Conservation (phyloP, 2,329 filamentous ascomycete species). For the Hypocrella siamensis region DNA sequence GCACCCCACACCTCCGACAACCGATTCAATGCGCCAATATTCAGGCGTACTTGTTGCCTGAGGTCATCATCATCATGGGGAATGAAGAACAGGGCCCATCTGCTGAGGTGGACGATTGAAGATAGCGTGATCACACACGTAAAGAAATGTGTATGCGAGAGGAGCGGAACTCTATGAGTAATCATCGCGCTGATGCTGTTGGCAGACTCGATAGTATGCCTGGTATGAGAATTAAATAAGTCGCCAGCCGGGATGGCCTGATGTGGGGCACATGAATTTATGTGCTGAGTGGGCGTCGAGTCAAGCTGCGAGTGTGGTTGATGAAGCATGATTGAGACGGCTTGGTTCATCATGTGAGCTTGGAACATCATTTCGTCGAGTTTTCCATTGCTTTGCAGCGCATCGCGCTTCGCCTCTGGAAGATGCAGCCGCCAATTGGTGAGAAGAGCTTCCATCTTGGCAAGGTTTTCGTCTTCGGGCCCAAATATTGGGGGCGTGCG, state of each 20-base stretch:
- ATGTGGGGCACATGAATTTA: conserved; percentile 54
- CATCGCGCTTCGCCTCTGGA: conserved; percentile 53
- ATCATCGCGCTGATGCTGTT: conserved; percentile 62
- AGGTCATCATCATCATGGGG: conserved; percentile 47
- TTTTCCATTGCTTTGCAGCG: conserved; percentile 52
- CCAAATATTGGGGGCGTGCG: conserved; percentile 33
- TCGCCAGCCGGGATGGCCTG: conserved; percentile 31
- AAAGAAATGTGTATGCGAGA: conserved; percentile 71
- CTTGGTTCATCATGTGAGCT: conserved; percentile 62
- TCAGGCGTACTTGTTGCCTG: conserved; percentile 62
- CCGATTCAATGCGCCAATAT: conserved; percentile 58
- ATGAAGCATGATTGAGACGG: conserved; percentile 58
- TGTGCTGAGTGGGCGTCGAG: conserved; percentile 36
- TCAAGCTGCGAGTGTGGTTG: conserved; percentile 66
- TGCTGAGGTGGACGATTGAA: conserved; percentile 67
- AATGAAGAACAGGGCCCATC: conserved; percentile 53
- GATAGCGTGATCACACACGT: conserved; percentile 65
- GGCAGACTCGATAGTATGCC: conserved; percentile 66
- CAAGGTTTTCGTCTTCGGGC: conserved; percentile 35
- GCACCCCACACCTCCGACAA: conserved; percentile 59
- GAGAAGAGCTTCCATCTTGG: conserved; percentile 34
- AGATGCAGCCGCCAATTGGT: conserved; percentile 70
- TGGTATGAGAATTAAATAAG: conserved; percentile 51
- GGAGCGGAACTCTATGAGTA: conserved; percentile 54
- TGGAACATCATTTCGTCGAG: conserved; percentile 88